Percentiles rank a stretch among this genome's conserved stretches.
Conservation (phyloP, 2,329 filamentous ascomycete species). For the Moelleriella libera region DNA sequence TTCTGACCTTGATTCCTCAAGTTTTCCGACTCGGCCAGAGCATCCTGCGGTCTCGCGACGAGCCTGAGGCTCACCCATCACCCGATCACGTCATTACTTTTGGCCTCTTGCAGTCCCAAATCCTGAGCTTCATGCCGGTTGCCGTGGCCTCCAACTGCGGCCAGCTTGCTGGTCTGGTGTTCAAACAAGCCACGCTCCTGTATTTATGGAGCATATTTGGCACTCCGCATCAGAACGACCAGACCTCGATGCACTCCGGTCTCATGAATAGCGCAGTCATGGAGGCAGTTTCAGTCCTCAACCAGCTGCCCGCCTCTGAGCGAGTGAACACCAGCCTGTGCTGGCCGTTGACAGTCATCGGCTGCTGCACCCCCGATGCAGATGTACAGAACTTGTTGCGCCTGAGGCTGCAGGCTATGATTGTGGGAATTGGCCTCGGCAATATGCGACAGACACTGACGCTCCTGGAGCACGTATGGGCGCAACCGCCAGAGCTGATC, state of each 20-base stretch:
- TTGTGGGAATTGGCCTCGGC: slow-evolving; percentile 24
- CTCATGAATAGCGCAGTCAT: slow-evolving; percentile 15
- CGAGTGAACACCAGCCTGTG: slow-evolving; percentile 25
- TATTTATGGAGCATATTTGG: slow-evolving; percentile 24
- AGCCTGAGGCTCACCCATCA: slow-evolving; percentile 4
- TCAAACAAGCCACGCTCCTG: slow-evolving; percentile 28
- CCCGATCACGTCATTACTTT: slow-evolving; percentile 29
- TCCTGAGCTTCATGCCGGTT: slow-evolving; percentile 24
- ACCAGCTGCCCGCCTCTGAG: slow-evolving; percentile 15
- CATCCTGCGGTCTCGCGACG: slow-evolving; percentile 14
- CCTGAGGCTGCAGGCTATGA: slow-evolving; percentile 18
- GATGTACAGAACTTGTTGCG: slow-evolving; percentile 21
- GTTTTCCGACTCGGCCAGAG: slow-evolving; percentile 27
- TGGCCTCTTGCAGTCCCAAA: slow-evolving; percentile 25
- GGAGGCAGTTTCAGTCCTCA: slow-evolving; percentile 15
- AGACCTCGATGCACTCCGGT: slow-evolving; percentile 9
- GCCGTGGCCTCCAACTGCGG: slow-evolving; percentile 19
- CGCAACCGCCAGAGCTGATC: slow-evolving; percentile 12
- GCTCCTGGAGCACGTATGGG: slow-evolving; percentile 28
- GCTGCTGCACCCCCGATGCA: slow-evolving; percentile 18
- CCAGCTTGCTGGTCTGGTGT: slow-evolving; percentile 25
- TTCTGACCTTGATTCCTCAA: slow-evolving; percentile 20
- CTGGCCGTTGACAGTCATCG: slow-evolving; percentile 23
- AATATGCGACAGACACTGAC: slow-evolving; percentile 29
- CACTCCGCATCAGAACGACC: slow-evolving; percentile 10